Base-by-base conservation (phyloP, 2,329 filamentous ascomycete genomes). In the Aspergillaceae sp. region DNA sequence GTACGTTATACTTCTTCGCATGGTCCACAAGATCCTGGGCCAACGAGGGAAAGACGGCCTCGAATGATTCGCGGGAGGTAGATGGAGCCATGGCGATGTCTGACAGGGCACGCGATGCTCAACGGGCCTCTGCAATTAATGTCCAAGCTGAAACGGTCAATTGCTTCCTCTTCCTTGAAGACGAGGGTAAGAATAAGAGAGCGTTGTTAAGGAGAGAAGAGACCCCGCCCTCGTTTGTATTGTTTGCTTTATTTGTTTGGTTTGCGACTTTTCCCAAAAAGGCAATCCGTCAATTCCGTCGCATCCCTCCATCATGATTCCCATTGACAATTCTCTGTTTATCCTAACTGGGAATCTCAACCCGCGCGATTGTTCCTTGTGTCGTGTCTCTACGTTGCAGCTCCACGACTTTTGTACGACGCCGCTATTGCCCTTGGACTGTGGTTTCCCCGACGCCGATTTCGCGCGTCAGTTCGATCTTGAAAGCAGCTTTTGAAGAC, bases 1-100 rank as follows among this genome's bases (percentile, higher is more conserved):
- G 90, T 29, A 96, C 76, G 50, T 90, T 89, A 75, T 94, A 95
- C 60, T 80, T 75, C 65, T 82, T 79, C 56, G 84, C 86, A 72
- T 92, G 82, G 53, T 81, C 82, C 56, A 90, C 77, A 48, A 98
- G 74, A 61, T 89, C 87, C 65, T 87, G 78, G 61, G 90, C 82
- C 55, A 98, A 80, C 69, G 84, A 84, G 46, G 88, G 87, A 74
- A 90, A 97, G 65, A 96, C 79, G 40, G 82, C 75, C 77, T 97
- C 89, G 67, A 98, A 98, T 62, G 94, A 84, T 62, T 62, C 61
- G 42, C 69, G 68, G 41, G 85, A 76, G 48, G 90, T 81, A 42
- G 84, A 84, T 56, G 82, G 82, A 75, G 92, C 82, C 41, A 43
- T 63, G 58, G 32, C 11, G n/a, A 11, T 19, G 19, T 19, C 19